phyloP scores from a whole-genome alignment of 768 basidiomycete species.

The Lactarius deliciosus region DNA sequence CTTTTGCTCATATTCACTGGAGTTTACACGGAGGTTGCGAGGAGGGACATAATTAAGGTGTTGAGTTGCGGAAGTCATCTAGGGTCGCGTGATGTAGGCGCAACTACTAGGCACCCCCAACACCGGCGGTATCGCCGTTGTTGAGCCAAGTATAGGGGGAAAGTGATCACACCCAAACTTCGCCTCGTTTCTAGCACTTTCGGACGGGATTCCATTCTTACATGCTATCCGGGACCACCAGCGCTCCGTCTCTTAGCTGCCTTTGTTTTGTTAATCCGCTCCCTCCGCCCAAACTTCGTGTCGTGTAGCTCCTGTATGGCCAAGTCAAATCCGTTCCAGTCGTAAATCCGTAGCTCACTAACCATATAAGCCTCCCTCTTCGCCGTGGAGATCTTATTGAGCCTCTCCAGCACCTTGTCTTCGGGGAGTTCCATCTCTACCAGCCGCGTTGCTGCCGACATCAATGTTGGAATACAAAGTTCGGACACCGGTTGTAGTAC shows the following conservation, averaged over 20 bases:
- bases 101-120: too few relatives aligned
- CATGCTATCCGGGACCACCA: background rate
- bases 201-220: background rate
- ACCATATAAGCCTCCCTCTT: conserved; percentile 95
- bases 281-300: conserved; percentile 84
- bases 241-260: conserved; percentile 25
- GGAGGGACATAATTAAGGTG: too few relatives aligned
- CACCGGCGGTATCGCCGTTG: too few relatives aligned
- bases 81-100: too few relatives aligned
- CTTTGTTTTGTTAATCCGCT: conserved; percentile 78
- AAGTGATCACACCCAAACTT: too few relatives aligned
- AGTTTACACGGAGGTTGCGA: too few relatives aligned
- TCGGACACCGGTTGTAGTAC: conserved; percentile 33
- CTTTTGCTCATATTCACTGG: too few relatives aligned
- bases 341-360: conserved; percentile 32
- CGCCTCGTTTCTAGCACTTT: background rate
- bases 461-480: conserved; percentile 6
- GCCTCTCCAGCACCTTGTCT: conserved; percentile 72
- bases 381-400: conserved; percentile 89
- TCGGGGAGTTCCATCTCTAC: conserved; percentile 77
- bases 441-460: conserved; percentile 53
- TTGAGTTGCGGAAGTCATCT: too few relatives aligned
- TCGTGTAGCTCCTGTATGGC: conserved; percentile 74
- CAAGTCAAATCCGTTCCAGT: conserved; percentile 17
- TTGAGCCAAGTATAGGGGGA: background rate